Evolutionary conservation across 805 yeast species (phyloP).

Genomic region (Zygotorulaspora danielsina): DNA sequence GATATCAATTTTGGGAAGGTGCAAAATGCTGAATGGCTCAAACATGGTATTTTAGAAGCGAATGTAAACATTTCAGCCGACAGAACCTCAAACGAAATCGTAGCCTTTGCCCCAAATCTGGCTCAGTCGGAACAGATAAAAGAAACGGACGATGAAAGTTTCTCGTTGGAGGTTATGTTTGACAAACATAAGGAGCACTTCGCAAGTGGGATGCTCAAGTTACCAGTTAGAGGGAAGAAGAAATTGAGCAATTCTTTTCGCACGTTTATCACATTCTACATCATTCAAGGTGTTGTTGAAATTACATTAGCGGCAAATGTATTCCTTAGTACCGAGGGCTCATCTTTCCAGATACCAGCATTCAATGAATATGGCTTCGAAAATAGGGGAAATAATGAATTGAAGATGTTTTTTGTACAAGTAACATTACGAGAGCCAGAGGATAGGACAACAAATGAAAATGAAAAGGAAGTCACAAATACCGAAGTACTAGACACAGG

Average conservation of each 20-base stretch:
- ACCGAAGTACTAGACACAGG: neutral
- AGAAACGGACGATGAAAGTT: constrained; percentile 47
- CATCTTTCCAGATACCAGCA: constrained; percentile 78
- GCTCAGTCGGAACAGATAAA: constrained; percentile 43
- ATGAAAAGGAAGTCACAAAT: neutral
- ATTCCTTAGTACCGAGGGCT: constrained; percentile 64
- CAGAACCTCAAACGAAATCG: constrained; percentile 21
- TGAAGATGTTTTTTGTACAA: constrained; percentile 73
- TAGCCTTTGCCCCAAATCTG: constrained; percentile 65
- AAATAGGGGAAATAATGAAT: constrained; percentile 55
- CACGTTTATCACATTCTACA: constrained; percentile 69
- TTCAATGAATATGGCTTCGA: constrained; percentile 66
- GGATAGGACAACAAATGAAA: neutral
- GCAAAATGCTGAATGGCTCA: constrained; percentile 28
- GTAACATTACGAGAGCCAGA: constrained; percentile 33
- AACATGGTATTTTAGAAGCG: constrained; percentile 28
- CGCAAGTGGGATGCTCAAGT: constrained; percentile 68
- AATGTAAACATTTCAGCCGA: constrained; percentile 30
- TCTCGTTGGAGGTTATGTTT: constrained; percentile 59
- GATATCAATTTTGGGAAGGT: constrained; percentile 24
- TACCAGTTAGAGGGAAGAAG: constrained; percentile 61
- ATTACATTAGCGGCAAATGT: constrained; percentile 56
- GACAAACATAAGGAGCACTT: constrained; percentile 57
- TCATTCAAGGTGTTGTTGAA: constrained; percentile 64
- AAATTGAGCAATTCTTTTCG: constrained; percentile 52